Base-by-base conservation (phyloP, 2,329 filamentous ascomycete species). In the Neopestalotiopsis clavispora region DNA sequence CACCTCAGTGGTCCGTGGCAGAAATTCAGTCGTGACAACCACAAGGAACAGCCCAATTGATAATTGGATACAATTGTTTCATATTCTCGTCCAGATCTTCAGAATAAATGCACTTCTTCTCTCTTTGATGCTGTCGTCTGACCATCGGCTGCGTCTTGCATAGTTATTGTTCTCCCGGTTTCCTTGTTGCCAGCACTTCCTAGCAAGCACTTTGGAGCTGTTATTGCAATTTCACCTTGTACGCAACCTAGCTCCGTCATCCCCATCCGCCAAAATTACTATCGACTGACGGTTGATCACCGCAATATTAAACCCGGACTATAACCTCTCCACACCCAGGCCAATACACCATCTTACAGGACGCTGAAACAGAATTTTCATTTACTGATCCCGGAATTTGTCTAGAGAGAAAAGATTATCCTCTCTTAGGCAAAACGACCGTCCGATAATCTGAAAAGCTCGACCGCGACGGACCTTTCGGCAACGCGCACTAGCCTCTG, bases 331-430 rank as follows among this genome's bases (percentile, higher is more conserved):
- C 63, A 56, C 63, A 30, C 63, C 32, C 63, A 56, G 10, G 12
- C 14, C 30, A 20, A 57, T 40, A 65, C 32, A 61, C 59, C 28
- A 28, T 32, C 20, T 28, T 32, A 23, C 17, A 23, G 40, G 30
- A 56, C 14, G 40, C 63, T 65, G 63, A 65, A 65, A 65, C 63
- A 34, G 56, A 65, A 28, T 65, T 32, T 30, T 64, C 40, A 40
- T 57, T 34, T 67, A 34, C 20, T 52, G 45, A 52, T 52, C 45
- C 45, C 45, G 45, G 45, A 52, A 52, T n/a, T n/a, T 9, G 45
- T 52, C 45, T 20, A 52, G 45, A 52, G 45, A 52, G 45, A 52
- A 9, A 17, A 52, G n/a, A 52, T 52, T 52, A 52, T 52, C 45
- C 45, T 52, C 45, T 52, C 45, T 52, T 52, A 52, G 45, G 45